Base-by-base conservation (phyloP, 768 basidiomycete species). In the Hysterangium stoloniferum region DNA sequence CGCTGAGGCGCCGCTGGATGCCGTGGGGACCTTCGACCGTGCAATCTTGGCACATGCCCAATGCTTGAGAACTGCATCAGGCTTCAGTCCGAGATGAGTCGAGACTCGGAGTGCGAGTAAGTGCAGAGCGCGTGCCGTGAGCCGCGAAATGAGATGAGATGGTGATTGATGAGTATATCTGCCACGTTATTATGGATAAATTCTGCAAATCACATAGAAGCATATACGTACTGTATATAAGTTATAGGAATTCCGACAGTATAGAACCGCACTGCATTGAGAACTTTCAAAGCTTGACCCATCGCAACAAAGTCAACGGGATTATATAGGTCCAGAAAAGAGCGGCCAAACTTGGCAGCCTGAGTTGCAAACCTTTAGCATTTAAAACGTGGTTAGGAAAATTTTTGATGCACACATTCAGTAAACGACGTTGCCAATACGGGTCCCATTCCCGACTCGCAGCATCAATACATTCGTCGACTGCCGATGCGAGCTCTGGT, bases 261-360 rank as follows among this genome's bases (percentile, higher is more conserved):
- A 58, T 86, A 92, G 63, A 79, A 86, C 45, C 93, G 78, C 28
- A 95, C 85, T 7, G 93, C 91, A 61, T 98, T 98, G 28, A 98
- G 69, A 33, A 99, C 94, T 61, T 94, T 92, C 22, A 99, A 73
- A 1, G 83, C 82, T 63, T 93, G 87, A 0, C 91, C 93, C 85
- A 96, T 92, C 42, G 80, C 76, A 28, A 98, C 81, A 58, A 96
- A 94, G 60, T 96, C 92, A 0, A 80, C 82, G 4, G 95, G 88
- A 62, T 97, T 88, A 61, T 92, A 87, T 24, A 92, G 74, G 62
- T 98, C 96, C 56, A 99, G 67, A 62, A 93, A 99, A 0, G 90
- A 86, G 54, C 92, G 79, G 1, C 95, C 96, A 60, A 95, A 97
- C 62, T 93, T 93, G 6, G 95, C 95, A n/a, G 94, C 92, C 89